Conservation (phyloP, 2,329 filamentous ascomycete genomes). For the Calonectria leucothoes region DNA sequence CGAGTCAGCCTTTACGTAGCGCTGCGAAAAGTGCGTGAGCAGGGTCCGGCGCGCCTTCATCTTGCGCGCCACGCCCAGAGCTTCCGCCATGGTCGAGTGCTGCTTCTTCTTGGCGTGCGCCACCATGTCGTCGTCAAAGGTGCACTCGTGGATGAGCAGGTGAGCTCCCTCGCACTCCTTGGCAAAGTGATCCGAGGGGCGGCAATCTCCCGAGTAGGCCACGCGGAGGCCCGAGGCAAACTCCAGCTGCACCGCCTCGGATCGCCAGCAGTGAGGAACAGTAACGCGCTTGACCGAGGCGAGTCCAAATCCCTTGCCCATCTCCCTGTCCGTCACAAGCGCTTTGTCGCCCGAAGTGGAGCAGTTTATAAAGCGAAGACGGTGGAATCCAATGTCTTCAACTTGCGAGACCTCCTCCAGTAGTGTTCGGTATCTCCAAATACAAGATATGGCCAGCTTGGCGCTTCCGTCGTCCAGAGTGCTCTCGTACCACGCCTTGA, state of each 20-base stretch:
- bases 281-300: slow-evolving; percentile 71
- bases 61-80: slow-evolving; percentile 77
- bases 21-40: slow-evolving; percentile 94
- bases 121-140: slow-evolving; percentile 87
- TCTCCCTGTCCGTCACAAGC: slow-evolving; percentile 49
- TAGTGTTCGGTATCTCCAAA: slow-evolving; percentile 78
- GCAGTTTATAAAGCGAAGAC: slow-evolving; percentile 53
- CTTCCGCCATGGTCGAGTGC: slow-evolving; percentile 90
- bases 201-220: slow-evolving; percentile 94
- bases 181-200: slow-evolving; percentile 79
- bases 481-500: slow-evolving; percentile 81
- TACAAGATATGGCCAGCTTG: slow-evolving; percentile 75
- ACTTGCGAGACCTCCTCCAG: slow-evolving; percentile 83
- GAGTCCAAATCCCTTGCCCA: slow-evolving; percentile 68
- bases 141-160: slow-evolving; percentile 93
- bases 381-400: slow-evolving; percentile 79
- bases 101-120: slow-evolving; percentile 88
- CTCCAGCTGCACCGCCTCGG: slow-evolving; percentile 81
- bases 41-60: slow-evolving; percentile 87
- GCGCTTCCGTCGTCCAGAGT: slow-evolving; percentile 51
- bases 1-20: slow-evolving; percentile 77
- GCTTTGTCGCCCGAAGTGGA: slow-evolving; percentile 29
- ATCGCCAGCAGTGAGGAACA: slow-evolving; percentile 83
- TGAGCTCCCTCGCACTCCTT: slow-evolving; percentile 79
- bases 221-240: slow-evolving; percentile 86